phyloP scores from a whole-genome alignment of 805 yeast genomes.

The Yamadazyma scolyti region DNA sequence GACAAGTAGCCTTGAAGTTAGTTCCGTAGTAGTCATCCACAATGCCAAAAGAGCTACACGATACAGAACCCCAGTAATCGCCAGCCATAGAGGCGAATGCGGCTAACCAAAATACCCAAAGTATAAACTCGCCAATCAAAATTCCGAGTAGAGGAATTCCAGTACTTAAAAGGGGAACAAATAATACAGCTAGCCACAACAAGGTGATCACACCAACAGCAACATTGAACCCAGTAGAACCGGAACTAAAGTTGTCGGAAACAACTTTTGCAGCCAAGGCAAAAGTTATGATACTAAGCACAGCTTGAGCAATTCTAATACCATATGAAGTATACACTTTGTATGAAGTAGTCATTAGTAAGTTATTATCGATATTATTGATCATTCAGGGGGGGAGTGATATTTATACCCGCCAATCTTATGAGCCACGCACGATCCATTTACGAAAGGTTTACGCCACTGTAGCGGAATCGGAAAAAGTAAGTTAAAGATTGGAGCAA shows the following conservation, averaged over 20 bases:
- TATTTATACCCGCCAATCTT: no score
- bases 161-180: constrained; percentile 9
- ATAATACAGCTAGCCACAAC: constrained; percentile 6
- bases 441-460: no score
- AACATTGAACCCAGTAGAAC: constrained; percentile 11
- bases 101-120: constrained; percentile 20
- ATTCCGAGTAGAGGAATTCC: constrained; percentile 10
- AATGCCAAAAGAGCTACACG: no score
- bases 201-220: constrained; percentile 11
- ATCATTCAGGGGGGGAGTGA: no score
- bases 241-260: constrained; percentile 3
- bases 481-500: no score
- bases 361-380: no score
- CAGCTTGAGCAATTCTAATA: constrained; percentile 13
- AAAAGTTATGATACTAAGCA: constrained; percentile 13
- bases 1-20: constrained; percentile 14
- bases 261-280: constrained; percentile 14
- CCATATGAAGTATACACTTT: constrained; percentile 4
- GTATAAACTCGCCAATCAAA: constrained; percentile 12
- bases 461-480: no score
- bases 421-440: no score
- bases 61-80: constrained; percentile 12
- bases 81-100: constrained; percentile 19
- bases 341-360: no score
- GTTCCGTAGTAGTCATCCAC: no score